Evolutionary conservation across 108 stramenopile genomes (phyloP).

Genomic region (Chaetoceros tenuissimus): DNA sequence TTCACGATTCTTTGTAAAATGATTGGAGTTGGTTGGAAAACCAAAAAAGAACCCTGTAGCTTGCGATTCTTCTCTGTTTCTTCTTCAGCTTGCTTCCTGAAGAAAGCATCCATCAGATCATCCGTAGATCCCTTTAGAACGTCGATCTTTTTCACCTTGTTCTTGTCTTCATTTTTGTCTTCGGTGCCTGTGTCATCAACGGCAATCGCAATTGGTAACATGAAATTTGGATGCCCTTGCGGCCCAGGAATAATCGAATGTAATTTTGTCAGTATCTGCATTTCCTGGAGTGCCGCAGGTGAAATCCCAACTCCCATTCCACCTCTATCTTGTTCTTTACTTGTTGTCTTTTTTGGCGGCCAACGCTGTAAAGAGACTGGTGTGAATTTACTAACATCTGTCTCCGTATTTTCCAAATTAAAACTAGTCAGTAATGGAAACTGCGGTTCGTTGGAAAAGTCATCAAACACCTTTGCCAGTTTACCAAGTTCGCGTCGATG

Average conservation of each 20-base stretch:
- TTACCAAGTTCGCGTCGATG: conserved; percentile 24
- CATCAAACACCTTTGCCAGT: conserved; percentile 41
- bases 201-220: conserved; percentile 71
- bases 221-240: conserved; percentile 80
- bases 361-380: conserved; percentile 77
- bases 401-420: conserved; percentile 5
- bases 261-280: conserved; percentile 67
- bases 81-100: conserved; percentile 48
- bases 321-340: conserved; percentile 33
- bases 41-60: conserved; percentile 51
- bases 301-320: conserved; percentile 63
- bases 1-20: conserved; percentile 55
- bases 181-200: conserved; percentile 32
- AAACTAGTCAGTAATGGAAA: conserved; percentile 41
- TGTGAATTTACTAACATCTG: conserved; percentile 31
- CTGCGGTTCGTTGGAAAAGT: conserved; percentile 20
- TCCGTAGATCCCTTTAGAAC: conserved; percentile 38
- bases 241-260: conserved; percentile 70
- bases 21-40: conserved; percentile 73
- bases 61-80: conserved; percentile 45
- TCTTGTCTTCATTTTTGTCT: background rate
- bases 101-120: conserved; percentile 64
- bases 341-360: conserved; percentile 75
- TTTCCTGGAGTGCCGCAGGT: conserved; percentile 73
- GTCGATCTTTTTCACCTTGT: background rate